These are phyloP conservation scores for Styphnolobium japonicum DNA, from an alignment of 306 rosid species.

Conservation along the genomic window DNA sequence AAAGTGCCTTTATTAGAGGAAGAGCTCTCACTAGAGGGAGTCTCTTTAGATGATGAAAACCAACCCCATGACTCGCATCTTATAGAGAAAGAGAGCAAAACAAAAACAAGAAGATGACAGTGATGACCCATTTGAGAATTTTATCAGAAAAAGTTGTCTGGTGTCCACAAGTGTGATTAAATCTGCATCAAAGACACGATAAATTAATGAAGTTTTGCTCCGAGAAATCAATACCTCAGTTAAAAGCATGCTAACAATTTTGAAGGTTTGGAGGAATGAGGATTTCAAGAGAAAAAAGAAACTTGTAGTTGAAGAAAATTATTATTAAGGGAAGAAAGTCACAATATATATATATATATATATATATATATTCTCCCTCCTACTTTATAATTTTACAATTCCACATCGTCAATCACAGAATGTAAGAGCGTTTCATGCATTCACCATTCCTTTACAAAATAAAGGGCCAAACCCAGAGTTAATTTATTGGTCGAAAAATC, in stretches of 20 bases:
- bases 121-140: conserved; percentile 35
- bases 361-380: no score
- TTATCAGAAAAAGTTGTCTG: background rate
- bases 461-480: background rate
- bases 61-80: conserved; percentile 63
- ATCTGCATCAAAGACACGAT: conserved; percentile 24
- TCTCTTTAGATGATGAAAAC: conserved; percentile 50
- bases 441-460: background rate
- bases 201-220: background rate
- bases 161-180: background rate
- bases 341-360: no score
- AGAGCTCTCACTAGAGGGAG: conserved; percentile 22
- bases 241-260: background rate
- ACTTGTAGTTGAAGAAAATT: no score
- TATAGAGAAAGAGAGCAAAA: conserved; percentile 18
- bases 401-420: no score
- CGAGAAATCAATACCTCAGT: background rate
- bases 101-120: conserved; percentile 21
- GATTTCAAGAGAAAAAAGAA: no score
- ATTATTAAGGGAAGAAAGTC: no score
- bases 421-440: background rate
- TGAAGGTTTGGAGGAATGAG: background rate
- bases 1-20: background rate
- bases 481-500: background rate
- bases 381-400: no score